Evolutionary conservation across 179 eudicot genomes (phyloP), one percentile per base, ranked within the genome.

Genomic region (Amaranthus tricolor): DNA sequence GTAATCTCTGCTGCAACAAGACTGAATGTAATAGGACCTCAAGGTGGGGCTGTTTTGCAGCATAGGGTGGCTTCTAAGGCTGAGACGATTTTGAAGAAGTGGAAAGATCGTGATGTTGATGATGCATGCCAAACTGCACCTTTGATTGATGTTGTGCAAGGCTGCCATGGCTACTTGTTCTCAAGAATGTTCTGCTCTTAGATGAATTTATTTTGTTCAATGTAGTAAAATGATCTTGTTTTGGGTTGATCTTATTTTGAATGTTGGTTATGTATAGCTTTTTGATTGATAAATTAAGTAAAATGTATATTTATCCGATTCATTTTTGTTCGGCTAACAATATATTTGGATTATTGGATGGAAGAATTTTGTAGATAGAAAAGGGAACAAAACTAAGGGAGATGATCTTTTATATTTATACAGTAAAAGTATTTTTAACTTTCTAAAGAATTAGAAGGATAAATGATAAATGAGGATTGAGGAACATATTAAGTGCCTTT

Each of bases 111-210:
- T 0, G 76, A 76, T 59, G 88, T 88, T 21, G 93, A 89, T 64
- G 96, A 94, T 62, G 97, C 96, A 6, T 94, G 97, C 72, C 97
- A 90, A 74, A 86, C 92, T 2, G 84, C 84, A 31, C 98, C 98
- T 10, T 76, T 94, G 79, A 84, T 94, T 21, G 97, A 94, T 80
- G 81, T 86, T 9, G 88, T 94, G 66, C 98, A 94, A 76, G 98
- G 91, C 6, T 94, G 98, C 72, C 97, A 94, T 82, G 75, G 75
- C 58, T 90, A 94, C 85, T 79, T 94, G 84, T 92, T 94, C 77
- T 92, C 96, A 4, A 87, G 91, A 74, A 84, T 94, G 84, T 91
- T 91, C 62, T 87, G 94, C 76, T 94, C 98, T 62, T 94, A 85
- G 88, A 44, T 53, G 45, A 16, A 12, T 51, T 11, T 2, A 21